Base-by-base conservation (phyloP, 1,284 basidiomycete genomes). In the Cronartium quercuum region DNA sequence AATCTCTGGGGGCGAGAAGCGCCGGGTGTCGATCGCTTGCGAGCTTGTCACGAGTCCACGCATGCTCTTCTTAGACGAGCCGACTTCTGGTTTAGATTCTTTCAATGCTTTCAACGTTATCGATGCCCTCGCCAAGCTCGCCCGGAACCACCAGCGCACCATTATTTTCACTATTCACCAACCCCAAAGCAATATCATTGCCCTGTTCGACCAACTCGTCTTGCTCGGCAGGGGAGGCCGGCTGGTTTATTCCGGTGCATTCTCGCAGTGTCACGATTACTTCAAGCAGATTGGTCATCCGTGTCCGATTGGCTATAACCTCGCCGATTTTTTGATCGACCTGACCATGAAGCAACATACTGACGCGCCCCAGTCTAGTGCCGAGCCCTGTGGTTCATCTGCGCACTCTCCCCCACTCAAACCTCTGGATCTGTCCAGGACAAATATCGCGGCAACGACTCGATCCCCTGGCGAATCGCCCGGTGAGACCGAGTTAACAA, bases 151-250 rank as follows among this genome's bases (percentile, higher is more conserved):
- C 83, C 92, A 94, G 79, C 88, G 94, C n/a, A 97, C 94, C 0
- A 91, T 98, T 68, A 85, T 98, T 77, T 96, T 97, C 83, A 97
- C 95, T 0, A 97, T 98, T 76, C 95, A 98, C 81, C 95, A 98
- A 82, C 95, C 95, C n/a, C 89, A 94, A 74, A 93, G 91, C 81
- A 97, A 97, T 83, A 98, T 98, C 77, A 94, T 98, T 10, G 88
- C 92, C 0, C 84, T 98, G 15, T 97, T 98, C 79, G 95, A 98
- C 81, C 90, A 94, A 78, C 85, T 98, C 38, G 82, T 98, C 2
- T 83, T 98, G 3, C 86, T 98, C 12, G 91, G 91, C 0, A 87
- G 87, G 71, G 70, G 70, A 7, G 94, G 94, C 2, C 89, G 89
- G 80, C 83, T 90, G 13, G 87, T 96, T 18, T 93, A 93, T 83